Evolutionary conservation across 192 early-diverging fungal genomes (phyloP).

Genomic region (Umbelopsis ramanniana): DNA sequence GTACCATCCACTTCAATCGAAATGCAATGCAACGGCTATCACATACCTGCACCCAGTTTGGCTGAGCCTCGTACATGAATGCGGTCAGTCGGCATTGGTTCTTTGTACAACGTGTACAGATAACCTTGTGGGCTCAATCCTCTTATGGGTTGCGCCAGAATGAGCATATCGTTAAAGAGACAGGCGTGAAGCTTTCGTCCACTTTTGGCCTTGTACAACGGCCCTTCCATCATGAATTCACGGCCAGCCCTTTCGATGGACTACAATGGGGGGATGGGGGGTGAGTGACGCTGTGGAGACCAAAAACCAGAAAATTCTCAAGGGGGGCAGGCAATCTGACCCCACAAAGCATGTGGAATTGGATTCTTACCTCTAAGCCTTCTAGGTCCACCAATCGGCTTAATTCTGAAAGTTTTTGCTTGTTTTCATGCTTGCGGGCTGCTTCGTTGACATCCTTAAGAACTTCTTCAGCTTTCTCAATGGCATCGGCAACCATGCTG

Average conservation of each 20-base stretch:
- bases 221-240: conserved; percentile 72
- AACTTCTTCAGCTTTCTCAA: conserved; percentile 67
- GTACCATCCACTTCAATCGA: too few species aligned
- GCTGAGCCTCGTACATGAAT: conserved; percentile 20
- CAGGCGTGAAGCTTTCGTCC: conserved; percentile 74
- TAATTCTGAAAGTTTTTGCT: conserved; percentile 62
- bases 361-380: conserved; percentile 44
- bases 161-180: conserved; percentile 75
- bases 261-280: conserved; percentile 35
- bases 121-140: conserved; percentile 41
- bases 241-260: conserved; percentile 62
- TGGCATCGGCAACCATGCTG: conserved; percentile 61
- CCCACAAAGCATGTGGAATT: neutral
- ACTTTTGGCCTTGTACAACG: conserved; percentile 75
- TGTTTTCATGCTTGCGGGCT: conserved; percentile 63
- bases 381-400: conserved; percentile 63
- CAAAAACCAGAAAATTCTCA: too few species aligned
- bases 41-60: conserved; percentile 17
- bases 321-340: neutral
- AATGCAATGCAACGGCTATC: too few species aligned
- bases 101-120: conserved; percentile 49
- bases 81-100: conserved; percentile 30
- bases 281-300: neutral
- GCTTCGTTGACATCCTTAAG: conserved; percentile 87
- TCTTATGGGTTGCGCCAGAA: conserved; percentile 60